Percentiles rank a stretch among this genome's conserved stretches.
These are phyloP conservation scores for Ceriops tagal DNA, from an alignment of 345 rosid species.

Conservation along the genomic window DNA sequence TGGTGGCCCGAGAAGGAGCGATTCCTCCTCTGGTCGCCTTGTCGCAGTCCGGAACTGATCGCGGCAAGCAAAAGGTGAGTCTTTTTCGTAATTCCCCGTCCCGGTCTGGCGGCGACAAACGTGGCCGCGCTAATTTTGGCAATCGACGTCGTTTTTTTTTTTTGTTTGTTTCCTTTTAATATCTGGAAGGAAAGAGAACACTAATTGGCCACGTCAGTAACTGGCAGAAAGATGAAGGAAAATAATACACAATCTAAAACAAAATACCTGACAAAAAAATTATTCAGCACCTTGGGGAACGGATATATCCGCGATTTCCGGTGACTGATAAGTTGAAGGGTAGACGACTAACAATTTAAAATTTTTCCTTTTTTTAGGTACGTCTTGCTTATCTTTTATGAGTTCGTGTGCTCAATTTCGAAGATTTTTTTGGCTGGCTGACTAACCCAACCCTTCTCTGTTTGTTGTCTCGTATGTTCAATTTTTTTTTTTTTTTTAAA, in stretches of 20 bases:
- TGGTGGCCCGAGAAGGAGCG: slow-evolving; percentile 94
- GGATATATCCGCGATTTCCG: background rate
- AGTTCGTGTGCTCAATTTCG: too few species aligned
- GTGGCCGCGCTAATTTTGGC: slow-evolving; percentile 11
- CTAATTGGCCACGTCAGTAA: slow-evolving; percentile 39
- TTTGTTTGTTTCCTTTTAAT: too few species aligned
- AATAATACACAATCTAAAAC: background rate
- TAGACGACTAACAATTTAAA: too few species aligned
- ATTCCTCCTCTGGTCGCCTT: slow-evolving; percentile 86
- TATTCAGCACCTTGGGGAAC: background rate
- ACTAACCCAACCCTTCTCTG: too few species aligned
- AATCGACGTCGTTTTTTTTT: too few species aligned
- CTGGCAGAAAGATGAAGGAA: background rate
- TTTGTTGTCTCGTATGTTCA: background rate
- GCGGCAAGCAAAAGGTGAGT: slow-evolving; percentile 80
- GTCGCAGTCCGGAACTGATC: slow-evolving; percentile 76
- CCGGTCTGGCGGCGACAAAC: slow-evolving; percentile 11
- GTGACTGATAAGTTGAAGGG: too few species aligned
- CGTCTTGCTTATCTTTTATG: too few species aligned
- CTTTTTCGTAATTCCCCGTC: background rate
- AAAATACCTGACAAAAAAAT: too few species aligned
- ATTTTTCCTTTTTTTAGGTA: too few species aligned
- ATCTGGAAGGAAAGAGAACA: background rate
- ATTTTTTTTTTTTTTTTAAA: too few species aligned
- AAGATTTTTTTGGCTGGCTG: too few species aligned